phyloP scores from a whole-genome alignment of 208 protist species.

The Acanthamoeba culbertsoni region DNA sequence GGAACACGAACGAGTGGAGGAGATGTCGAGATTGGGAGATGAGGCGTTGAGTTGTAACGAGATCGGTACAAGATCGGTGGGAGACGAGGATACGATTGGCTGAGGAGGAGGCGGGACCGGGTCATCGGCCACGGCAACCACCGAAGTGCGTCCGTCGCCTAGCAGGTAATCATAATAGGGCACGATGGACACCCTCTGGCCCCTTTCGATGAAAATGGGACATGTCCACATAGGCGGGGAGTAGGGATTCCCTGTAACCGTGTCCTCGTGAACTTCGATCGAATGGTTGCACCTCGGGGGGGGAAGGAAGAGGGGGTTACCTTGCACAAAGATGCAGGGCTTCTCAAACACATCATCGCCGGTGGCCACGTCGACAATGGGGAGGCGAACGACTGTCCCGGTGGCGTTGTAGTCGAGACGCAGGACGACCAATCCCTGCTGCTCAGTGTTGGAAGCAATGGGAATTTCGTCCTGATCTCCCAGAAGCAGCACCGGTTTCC shows the following conservation, averaged over 20 bases:
- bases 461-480: background rate
- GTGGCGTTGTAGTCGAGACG: background rate
- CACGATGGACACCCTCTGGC: background rate
- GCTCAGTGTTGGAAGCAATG: background rate
- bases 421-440: background rate
- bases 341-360: background rate
- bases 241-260: background rate
- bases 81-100: background rate
- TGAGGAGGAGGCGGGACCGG: background rate
- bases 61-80: background rate
- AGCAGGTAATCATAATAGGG: background rate
- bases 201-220: background rate
- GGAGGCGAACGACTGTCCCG: background rate
- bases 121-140: background rate
- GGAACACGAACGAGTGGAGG: background rate
- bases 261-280: background rate
- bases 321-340: too few species aligned
- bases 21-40: background rate
- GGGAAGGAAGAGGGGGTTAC: too few species aligned
- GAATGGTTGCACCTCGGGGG: too few species aligned
- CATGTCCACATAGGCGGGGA: background rate
- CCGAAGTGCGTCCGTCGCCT: background rate
- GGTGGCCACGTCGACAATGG: background rate
- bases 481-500: background rate
- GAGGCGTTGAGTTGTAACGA: background rate